These are phyloP conservation scores for Gossypium raimondii DNA, from an alignment of 345 rosid genomes.

Conservation along the genomic window DNA sequence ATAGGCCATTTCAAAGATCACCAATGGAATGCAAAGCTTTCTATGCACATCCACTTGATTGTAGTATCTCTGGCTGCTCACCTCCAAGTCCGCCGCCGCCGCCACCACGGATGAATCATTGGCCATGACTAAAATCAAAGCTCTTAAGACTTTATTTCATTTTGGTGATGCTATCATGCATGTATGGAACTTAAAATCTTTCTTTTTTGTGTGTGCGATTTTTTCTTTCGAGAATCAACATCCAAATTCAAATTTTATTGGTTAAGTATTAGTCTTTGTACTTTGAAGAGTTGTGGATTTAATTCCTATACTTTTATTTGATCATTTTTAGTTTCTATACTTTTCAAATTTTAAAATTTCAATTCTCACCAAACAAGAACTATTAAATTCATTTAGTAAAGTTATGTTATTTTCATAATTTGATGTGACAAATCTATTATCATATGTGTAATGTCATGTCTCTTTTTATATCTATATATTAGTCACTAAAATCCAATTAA, in stretches of 20 bases:
- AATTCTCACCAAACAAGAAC: too few species aligned
- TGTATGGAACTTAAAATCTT: background rate
- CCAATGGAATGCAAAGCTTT: slow-evolving; percentile 49
- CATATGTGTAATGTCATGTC: too few species aligned
- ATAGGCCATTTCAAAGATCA: slow-evolving; percentile 61
- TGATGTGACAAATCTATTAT: too few species aligned
- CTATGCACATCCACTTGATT: slow-evolving; percentile 48
- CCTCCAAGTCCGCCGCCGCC: slow-evolving; percentile 30
- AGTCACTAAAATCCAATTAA: too few species aligned
- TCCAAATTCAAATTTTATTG: background rate
- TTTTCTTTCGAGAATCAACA: background rate
- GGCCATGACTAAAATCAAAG: slow-evolving; percentile 11
- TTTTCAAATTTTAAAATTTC: too few species aligned
- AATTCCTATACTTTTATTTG: background rate
- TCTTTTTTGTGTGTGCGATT: background rate
- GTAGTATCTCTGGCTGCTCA: slow-evolving; percentile 52
- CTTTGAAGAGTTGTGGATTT: too few species aligned
- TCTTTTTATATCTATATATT: too few species aligned
- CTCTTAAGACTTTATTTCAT: background rate
- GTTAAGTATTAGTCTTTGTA: too few species aligned
- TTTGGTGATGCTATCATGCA: background rate
- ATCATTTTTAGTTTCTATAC: too few species aligned
- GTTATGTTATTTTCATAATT: too few species aligned
- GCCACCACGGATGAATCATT: slow-evolving; percentile 16
- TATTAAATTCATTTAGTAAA: too few species aligned